Base-by-base conservation (phyloP, 228 moss, liverwort and hornwort species). In the Sphagnum magellanicum region DNA sequence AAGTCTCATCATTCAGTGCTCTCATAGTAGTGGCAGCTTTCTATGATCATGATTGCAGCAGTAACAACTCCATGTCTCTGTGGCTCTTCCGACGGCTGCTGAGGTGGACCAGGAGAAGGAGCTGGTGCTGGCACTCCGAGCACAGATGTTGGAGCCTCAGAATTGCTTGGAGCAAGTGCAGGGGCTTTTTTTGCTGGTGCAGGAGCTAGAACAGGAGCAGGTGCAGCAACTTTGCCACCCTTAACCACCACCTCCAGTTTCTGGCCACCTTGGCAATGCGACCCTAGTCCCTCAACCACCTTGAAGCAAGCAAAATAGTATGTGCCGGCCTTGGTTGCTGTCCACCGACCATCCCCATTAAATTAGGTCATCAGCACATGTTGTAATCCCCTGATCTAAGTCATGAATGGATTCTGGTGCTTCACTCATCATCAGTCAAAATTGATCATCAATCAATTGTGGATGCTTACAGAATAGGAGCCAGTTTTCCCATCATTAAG, bases 251-350 rank as follows among this genome's bases (percentile, higher is more conserved):
- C 51, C 8, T 60, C 60, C 12, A 70, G 50, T n/a, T 61, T 70
- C 70, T 70, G 70, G 14, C 70, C 70, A 6, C 0, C 5, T 1
- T 8, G 60, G 60, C 70, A 70, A 15, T 70, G 70, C 50, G 60
- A 60, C 16, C 70, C 70, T 4, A 61, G 11, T 6, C 59, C 60
- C 13, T 70, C 70, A 14, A 70, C 9, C 6, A 50, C 11, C 49
- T 60, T 61, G 70, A 60, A 50, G 50, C 70, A 70, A 9, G 70
- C 10, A 32, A 70, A 61, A 61, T 16, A 70, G 49, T 60, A 70
- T 4, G 17, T 50, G 4, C 70, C 70, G 6, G 61, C 6, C 46
- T 60, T 15, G 48, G 59, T 49, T 49, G 70, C 49, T 6, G 6
- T 48, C 70, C 70, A 70, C 70, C 62, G 70, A 32, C 32, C 32